These are phyloP conservation scores for Vaccinium vitisidaea DNA, from an alignment of 148 eudicot genomes.

Conservation along the genomic window DNA sequence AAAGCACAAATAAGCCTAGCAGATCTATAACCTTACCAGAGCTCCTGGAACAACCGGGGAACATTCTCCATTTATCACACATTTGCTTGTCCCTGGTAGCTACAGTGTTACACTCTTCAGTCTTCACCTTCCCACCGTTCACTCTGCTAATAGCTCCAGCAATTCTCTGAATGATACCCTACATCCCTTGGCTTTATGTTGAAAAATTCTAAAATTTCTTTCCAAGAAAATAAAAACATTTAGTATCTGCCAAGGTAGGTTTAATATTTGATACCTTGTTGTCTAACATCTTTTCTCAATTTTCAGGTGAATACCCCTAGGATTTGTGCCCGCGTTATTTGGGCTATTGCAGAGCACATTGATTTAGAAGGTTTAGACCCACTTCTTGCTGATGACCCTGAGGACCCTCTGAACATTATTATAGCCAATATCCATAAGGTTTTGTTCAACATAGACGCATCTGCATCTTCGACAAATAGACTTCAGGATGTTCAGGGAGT, in stretches of 20 bases:
- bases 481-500: constrained; percentile 96
- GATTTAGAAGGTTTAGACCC: constrained; percentile 96
- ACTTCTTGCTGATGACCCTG: constrained; percentile 95
- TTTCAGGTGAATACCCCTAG: constrained; percentile 90
- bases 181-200: neutral
- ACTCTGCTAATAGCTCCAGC: neutral
- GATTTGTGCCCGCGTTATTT: constrained; percentile 76
- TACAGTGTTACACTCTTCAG: neutral
- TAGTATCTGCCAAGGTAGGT: neutral
- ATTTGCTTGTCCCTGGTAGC: neutral
- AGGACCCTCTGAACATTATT: constrained; percentile 82
- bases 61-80: neutral
- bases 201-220: neutral
- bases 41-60: neutral
- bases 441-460: constrained; percentile 72
- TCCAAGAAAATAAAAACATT: neutral
- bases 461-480: constrained; percentile 78
- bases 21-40: neutral
- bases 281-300: constrained; percentile 11
- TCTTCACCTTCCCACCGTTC: neutral
- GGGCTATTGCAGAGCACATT: constrained; percentile 94
- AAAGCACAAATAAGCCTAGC: neutral
- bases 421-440: constrained; percentile 84
- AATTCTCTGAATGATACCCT: neutral
- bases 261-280: neutral